Evolutionary conservation across 2,329 filamentous ascomycete species (phyloP).

Genomic region (Fusarium siculi): DNA sequence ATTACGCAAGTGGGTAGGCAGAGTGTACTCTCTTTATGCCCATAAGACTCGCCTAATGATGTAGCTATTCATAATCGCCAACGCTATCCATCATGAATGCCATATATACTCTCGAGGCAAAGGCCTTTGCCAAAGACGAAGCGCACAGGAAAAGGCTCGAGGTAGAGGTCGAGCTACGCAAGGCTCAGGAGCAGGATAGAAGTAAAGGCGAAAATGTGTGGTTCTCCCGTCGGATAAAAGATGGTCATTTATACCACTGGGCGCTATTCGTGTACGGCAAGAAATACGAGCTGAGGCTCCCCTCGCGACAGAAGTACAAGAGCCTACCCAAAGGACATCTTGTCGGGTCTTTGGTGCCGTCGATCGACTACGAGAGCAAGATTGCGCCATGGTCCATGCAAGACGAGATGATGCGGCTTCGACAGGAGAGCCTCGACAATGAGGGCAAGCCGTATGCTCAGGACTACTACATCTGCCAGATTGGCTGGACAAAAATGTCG

Average conservation of each 20-base stretch:
- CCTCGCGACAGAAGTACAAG: not conserved
- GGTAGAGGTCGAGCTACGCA: not conserved
- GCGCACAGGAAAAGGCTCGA: accelerated
- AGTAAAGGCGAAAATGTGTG: not conserved
- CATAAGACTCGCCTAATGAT: too few species aligned
- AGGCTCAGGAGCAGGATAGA: not conserved
- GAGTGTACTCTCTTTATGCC: not conserved
- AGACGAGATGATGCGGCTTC: not conserved
- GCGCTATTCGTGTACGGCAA: not conserved
- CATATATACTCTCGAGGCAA: too few species aligned
- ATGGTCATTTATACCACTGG: not conserved
- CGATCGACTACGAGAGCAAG: accelerated
- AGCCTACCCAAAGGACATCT: not conserved
- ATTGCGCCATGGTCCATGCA: not conserved
- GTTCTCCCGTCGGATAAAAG: not conserved
- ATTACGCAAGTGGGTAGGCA: accelerated
- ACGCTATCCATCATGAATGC: too few species aligned
- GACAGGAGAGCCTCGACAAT: not conserved
- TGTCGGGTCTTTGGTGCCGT: accelerated
- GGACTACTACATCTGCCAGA: not conserved
- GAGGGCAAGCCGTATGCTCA: not conserved
- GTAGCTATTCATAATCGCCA: too few species aligned
- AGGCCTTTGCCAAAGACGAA: not conserved
- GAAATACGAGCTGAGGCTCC: not conserved
- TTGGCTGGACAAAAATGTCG: accelerated